Percentiles rank a stretch among this genome's conserved stretches.
These are phyloP conservation scores for Cyberlindnera japonica DNA, from an alignment of 805 yeast genomes.

Conservation along the genomic window DNA sequence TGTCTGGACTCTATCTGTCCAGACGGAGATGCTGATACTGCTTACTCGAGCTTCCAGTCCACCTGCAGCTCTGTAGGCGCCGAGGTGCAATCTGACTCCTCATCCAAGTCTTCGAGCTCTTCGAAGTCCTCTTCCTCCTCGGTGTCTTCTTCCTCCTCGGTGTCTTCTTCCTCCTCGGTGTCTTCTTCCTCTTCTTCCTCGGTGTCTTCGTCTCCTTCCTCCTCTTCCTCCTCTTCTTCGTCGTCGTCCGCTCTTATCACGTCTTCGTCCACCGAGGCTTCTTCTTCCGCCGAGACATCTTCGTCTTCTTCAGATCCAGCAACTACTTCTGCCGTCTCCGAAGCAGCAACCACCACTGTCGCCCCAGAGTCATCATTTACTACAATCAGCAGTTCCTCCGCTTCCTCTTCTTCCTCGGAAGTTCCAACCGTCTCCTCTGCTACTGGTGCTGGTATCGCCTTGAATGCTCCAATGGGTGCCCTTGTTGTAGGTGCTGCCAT, in stretches of 20 bases:
- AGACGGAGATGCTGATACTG: constrained; percentile 51
- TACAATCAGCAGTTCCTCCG: constrained; percentile 1
- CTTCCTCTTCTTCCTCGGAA: constrained; percentile 17
- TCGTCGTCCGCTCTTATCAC: constrained; percentile 17
- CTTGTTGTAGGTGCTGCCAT: constrained; percentile 37
- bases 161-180: constrained; percentile 25
- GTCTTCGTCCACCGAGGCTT: constrained; percentile 14
- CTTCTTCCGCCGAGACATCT: constrained; percentile 18
- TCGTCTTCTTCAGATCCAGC: constrained; percentile 17
- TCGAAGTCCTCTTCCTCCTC: constrained; percentile 27
- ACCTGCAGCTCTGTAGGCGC: constrained; percentile 49
- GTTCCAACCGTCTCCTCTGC: constrained; percentile 9
- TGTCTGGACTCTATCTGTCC: constrained; percentile 76
- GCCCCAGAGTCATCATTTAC: constrained; percentile 5
- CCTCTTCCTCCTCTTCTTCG: constrained; percentile 20
- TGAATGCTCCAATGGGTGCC: constrained; percentile 39
- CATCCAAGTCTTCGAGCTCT: too few species aligned
- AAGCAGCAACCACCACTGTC: constrained; percentile 15
- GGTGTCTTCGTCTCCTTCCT: constrained; percentile 24
- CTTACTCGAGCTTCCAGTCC: constrained; percentile 53
- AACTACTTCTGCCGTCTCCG: constrained; percentile 18
- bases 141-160: constrained; percentile 23
- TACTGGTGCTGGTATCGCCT: constrained; percentile 28
- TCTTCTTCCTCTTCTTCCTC: constrained; percentile 25
- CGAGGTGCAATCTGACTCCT: constrained; percentile 30